These are phyloP conservation scores for Diutina siamensis DNA, from an alignment of 1,139 yeast species.

Conservation along the genomic window DNA sequence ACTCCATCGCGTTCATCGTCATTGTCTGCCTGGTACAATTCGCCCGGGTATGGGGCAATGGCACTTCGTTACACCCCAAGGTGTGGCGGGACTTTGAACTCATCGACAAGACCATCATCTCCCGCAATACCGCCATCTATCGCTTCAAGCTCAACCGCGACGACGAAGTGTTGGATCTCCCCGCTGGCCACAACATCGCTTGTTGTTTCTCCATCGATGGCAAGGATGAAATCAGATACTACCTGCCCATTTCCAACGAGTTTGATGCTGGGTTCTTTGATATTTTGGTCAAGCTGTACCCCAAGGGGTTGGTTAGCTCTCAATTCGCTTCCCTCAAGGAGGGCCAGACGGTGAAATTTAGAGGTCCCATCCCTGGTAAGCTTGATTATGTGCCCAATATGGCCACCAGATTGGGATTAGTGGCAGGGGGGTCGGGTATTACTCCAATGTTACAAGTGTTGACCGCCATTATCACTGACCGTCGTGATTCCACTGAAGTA, in stretches of 20 bases:
- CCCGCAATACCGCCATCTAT: conserved; percentile 61
- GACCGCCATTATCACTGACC: conserved; percentile 60
- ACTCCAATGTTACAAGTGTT: conserved; percentile 72
- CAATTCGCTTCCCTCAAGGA: conserved; percentile 49
- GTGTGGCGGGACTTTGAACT: conserved; percentile 58
- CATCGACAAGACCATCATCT: conserved; percentile 58
- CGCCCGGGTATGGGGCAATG: conserved; percentile 35
- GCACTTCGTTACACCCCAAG: conserved; percentile 34
- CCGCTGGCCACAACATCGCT: conserved; percentile 70
- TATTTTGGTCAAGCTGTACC: conserved; percentile 61
- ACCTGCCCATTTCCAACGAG: conserved; percentile 64
- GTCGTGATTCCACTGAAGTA: conserved; percentile 60
- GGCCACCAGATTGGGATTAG: conserved; percentile 50
- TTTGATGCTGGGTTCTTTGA: conserved; percentile 66
- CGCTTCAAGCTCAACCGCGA: conserved; percentile 53
- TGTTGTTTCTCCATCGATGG: conserved; percentile 45
- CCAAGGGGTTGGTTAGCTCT: conserved; percentile 55
- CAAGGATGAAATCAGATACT: conserved; percentile 53
- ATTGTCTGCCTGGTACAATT: conserved; percentile 36
- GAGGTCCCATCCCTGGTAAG: conserved; percentile 64
- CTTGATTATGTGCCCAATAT: conserved; percentile 48
- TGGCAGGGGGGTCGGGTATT: conserved; percentile 88
- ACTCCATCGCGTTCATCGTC: conserved; percentile 35
- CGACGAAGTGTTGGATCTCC: conserved; percentile 50
- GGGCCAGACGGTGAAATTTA: conserved; percentile 57